Base-by-base conservation (phyloP, 352 stramenopile species). In the Phytophthora megakarya region DNA sequence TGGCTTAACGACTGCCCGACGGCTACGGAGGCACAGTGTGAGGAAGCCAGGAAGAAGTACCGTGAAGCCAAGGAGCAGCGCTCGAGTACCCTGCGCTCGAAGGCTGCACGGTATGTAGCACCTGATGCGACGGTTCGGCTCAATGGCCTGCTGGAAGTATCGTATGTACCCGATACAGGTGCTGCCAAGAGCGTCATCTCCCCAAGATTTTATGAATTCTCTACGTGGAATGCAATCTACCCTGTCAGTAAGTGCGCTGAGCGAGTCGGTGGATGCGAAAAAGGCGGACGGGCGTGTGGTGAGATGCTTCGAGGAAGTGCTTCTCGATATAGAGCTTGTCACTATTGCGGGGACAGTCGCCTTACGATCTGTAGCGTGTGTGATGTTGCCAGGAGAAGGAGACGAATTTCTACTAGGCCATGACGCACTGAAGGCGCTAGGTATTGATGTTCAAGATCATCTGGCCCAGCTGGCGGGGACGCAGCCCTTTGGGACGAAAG, bases 1-100 rank as follows among this genome's bases (percentile, higher is more conserved):
- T 61, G 52, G 42, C 28, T 60, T 13, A 52, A 46, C 2, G 52
- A 53, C 52, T 61, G 52, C 12, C 52, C 52, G 0, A 61, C 52
- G 5, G 40, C 42, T 22, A 61, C 52, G 19, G 25, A 46, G 1
- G 19, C 52, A 6, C 40, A 62, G 54, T 33, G 43, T 10, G 30
- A 21, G 5, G 21, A 61, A 38, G 52, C 52, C 3, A n/a, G 5
- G 30, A 19, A 53, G 11, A 8, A 32, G 10, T 62, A 54, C 16
- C 40, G 40, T 15, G 53, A 44, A 16, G 53, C 40, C 16, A 61
- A 61, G 32, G 53, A 62, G 6, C 9, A 37, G 15, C 23, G 43
- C 12, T 21, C 23, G 1, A 9, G 26, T 32, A 9, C 9, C 5
- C 26, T 32, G 26, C 16, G 56, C 1, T 51, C 28, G 1, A 51